Conservation (phyloP, 1,139 yeast species). For the Kodamaea alishanica region DNA sequence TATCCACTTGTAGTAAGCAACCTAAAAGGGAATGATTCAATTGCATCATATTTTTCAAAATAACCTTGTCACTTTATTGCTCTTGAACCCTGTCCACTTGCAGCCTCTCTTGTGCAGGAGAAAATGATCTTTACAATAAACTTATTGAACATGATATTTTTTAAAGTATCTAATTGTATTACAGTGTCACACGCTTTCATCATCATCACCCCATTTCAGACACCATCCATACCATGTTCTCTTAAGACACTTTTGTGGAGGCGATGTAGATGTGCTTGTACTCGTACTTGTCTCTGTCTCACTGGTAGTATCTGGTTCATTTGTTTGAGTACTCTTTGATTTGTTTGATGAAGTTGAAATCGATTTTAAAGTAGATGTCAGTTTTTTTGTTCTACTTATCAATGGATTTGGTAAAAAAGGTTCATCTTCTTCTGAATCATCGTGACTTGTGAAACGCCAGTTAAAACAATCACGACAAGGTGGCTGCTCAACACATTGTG, state of each 20-base stretch:
- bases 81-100: no score
- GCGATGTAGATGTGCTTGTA: constrained; percentile 7
- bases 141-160: no score
- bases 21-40: no score
- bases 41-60: no score
- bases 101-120: no score
- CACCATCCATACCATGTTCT: constrained; percentile 52
- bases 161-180: no score
- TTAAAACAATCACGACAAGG: constrained; percentile 87
- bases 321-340: neutral
- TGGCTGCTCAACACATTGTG: constrained; percentile 68
- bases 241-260: constrained; percentile 36
- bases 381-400: constrained; percentile 7
- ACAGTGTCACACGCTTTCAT: constrained; percentile 1
- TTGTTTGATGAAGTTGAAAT: constrained; percentile 1
- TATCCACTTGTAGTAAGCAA: no score
- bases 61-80: no score
- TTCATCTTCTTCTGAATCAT: constrained; percentile 38
- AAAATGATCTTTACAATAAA: no score
- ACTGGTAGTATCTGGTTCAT: constrained; percentile 2
- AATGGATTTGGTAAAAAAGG: constrained; percentile 41
- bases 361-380: neutral
- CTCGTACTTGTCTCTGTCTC: constrained; percentile 2
- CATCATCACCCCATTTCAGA: constrained; percentile 34
- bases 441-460: constrained; percentile 75